phyloP scores from a whole-genome alignment of 23 red algal species.

The Agarophyton chilense region DNA sequence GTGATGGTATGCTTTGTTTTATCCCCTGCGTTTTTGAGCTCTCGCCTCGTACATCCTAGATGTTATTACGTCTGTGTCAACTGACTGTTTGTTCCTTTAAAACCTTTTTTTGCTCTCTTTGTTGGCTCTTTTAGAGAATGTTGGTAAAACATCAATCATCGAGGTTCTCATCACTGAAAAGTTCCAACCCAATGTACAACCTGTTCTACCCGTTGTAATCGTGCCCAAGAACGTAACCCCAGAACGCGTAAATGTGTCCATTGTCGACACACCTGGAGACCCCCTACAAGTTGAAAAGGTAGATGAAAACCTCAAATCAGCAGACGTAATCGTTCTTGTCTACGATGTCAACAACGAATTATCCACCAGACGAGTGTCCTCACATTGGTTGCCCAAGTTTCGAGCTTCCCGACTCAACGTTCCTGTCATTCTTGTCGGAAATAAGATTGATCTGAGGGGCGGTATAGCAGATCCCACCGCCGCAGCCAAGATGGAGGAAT shows the following conservation, averaged over 20 bases:
- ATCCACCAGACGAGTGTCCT: constrained; percentile 71
- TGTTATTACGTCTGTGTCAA: too few species aligned
- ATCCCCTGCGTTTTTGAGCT: background rate
- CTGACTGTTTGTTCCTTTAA: too few species aligned
- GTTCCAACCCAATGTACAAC: constrained; percentile 81
- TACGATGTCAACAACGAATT: constrained; percentile 83
- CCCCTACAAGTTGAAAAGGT: constrained; percentile 36
- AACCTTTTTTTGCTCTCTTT: background rate
- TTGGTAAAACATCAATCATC: constrained; percentile 96
- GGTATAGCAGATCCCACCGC: constrained; percentile 61
- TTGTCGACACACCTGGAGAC: constrained; percentile 94
- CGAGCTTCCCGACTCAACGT: constrained; percentile 46
- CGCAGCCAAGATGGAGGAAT: constrained; percentile 80
- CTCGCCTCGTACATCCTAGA: background rate
- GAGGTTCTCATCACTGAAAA: constrained; percentile 88
- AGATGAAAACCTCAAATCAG: constrained; percentile 66
- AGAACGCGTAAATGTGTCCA: constrained; percentile 87
- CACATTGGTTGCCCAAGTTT: constrained; percentile 85
- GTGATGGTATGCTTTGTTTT: constrained; percentile 76
- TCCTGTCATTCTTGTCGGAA: constrained; percentile 95
- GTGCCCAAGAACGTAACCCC: constrained; percentile 92
- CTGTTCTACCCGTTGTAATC: constrained; percentile 85
- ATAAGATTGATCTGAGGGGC: constrained; percentile 91
- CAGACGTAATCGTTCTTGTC: constrained; percentile 95
- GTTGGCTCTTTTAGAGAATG: constrained; percentile 34